Evolutionary conservation across 805 yeast genomes (phyloP).

Genomic region (Saccharomycopsis oosterbeekiorum): DNA sequence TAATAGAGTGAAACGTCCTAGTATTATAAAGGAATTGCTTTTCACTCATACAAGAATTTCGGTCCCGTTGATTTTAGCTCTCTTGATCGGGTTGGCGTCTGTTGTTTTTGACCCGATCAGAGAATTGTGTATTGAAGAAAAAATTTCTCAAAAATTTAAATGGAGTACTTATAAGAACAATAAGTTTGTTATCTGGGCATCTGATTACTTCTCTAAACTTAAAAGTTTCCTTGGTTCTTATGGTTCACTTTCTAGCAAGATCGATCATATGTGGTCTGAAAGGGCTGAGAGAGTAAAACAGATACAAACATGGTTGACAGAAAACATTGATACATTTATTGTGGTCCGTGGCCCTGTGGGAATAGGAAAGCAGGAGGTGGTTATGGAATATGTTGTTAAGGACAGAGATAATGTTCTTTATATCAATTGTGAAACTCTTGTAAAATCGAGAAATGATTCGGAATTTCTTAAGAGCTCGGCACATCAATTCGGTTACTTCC

Average conservation of each 20-base stretch:
- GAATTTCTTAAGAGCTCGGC: slow-evolving; percentile 61
- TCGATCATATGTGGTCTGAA: slow-evolving; percentile 53
- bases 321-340: slow-evolving; percentile 84
- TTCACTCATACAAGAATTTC: slow-evolving; percentile 73
- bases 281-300: slow-evolving; percentile 58
- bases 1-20: slow-evolving; percentile 43
- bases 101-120: slow-evolving; percentile 89
- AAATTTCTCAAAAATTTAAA: slow-evolving; percentile 52
- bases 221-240: slow-evolving; percentile 28
- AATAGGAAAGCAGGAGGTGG: slow-evolving; percentile 81
- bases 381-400: slow-evolving; percentile 54
- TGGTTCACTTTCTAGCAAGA: slow-evolving; percentile 17
- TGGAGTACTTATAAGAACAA: slow-evolving; percentile 34
- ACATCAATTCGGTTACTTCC: slow-evolving; percentile 77
- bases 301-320: slow-evolving; percentile 69
- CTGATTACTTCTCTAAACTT: slow-evolving; percentile 24
- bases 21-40: slow-evolving; percentile 46
- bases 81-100: slow-evolving; percentile 74
- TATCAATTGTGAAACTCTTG: slow-evolving; percentile 70
- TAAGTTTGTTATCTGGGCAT: slow-evolving; percentile 29
- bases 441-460: slow-evolving; percentile 66
- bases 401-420: slow-evolving; percentile 53
- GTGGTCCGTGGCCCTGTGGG: slow-evolving; percentile 91
- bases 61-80: slow-evolving; percentile 68
- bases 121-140: slow-evolving; percentile 63